Evolutionary conservation across 257 asterid species (phyloP), one percentile per base, ranked within the genome.

Genomic region (Euphrasia confusa): DNA sequence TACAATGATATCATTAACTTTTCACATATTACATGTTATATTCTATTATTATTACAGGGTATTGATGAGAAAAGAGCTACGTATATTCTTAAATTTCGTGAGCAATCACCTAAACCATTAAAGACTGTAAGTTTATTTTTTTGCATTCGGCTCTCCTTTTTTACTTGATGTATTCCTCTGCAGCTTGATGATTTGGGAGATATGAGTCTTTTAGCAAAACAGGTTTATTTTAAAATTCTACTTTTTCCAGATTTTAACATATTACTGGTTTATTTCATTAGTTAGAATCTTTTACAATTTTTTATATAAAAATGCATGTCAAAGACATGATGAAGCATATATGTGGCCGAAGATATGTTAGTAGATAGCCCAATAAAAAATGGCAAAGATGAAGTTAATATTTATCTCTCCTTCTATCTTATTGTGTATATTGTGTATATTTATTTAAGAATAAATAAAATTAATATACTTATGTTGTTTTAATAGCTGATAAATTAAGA

Each of bases 41-140:
- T 37, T 10, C 0, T 37, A 11, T 37, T 33, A 24, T 39, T 30
- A 21, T 42, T 50, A 37, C 64, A 90, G 98, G 96, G 96, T 7
- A 90, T 90, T 66, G 96, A 92, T 55, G 98, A 90, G 67, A 88
- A 85, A 67, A 79, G 98, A 77, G 89, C 98, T 9, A 60, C 79
- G 13, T 81, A 77, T 44, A 88, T 90, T 68, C 86, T 90, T 60
- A 76, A 87, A 70, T 80, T 77, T 44, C 96, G 98, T 3, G 87
- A 85, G 62, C 82, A 82, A 63, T 78, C 94, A 62, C 86, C 89
- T 0, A 89, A 83, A 60, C 98, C 90, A 66, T 90, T 90, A 67
- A 90, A 88, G 73, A 76, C 30, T 14, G 96, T 90, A 78, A 78
- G 94, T 1, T 44, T 13, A 42, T 56, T 4, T 39, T 47, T 21